Evolutionary conservation across 225 moss, liverwort and hornwort genomes (phyloP).

Genomic region (Lunularia cruciata): DNA sequence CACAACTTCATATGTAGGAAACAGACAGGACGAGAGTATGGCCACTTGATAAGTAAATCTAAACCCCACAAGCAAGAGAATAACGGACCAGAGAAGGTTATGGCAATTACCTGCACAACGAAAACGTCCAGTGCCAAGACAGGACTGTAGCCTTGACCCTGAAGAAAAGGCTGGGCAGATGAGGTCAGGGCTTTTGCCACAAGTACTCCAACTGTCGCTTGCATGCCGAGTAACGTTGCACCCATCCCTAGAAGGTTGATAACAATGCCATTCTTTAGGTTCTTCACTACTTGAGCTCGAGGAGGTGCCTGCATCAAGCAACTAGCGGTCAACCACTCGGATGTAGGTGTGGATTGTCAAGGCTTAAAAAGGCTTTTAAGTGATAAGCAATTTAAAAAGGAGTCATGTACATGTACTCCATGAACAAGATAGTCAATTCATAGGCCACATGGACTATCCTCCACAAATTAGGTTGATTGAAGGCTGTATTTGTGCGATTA

Average conservation of each 20-base stretch:
- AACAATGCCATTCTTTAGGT: slow-evolving; percentile 78
- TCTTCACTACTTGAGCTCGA: slow-evolving; percentile 90
- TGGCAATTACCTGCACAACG: slow-evolving; percentile 77
- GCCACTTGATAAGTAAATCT: too few species aligned
- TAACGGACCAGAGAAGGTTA: background rate
- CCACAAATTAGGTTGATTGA: too few species aligned
- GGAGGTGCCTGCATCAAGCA: slow-evolving; percentile 67
- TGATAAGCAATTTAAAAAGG: too few species aligned
- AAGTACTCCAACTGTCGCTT: slow-evolving; percentile 90
- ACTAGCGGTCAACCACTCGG: too few species aligned
- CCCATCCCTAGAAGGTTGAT: slow-evolving; percentile 92
- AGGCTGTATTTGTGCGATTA: too few species aligned
- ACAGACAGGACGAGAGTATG: background rate
- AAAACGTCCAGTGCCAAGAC: slow-evolving; percentile 96
- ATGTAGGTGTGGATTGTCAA: too few species aligned
- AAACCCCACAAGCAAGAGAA: background rate
- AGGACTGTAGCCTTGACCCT: slow-evolving; percentile 88
- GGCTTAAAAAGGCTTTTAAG: too few species aligned
- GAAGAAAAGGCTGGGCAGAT: slow-evolving; percentile 80
- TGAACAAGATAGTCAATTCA: too few species aligned
- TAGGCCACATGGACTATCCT: too few species aligned
- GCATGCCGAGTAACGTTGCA: slow-evolving; percentile 77
- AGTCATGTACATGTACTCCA: too few species aligned
- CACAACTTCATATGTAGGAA: background rate
- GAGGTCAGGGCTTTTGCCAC: slow-evolving; percentile 95